Conservation (phyloP, 345 rosid species). For the Stellera chamaejasme region DNA sequence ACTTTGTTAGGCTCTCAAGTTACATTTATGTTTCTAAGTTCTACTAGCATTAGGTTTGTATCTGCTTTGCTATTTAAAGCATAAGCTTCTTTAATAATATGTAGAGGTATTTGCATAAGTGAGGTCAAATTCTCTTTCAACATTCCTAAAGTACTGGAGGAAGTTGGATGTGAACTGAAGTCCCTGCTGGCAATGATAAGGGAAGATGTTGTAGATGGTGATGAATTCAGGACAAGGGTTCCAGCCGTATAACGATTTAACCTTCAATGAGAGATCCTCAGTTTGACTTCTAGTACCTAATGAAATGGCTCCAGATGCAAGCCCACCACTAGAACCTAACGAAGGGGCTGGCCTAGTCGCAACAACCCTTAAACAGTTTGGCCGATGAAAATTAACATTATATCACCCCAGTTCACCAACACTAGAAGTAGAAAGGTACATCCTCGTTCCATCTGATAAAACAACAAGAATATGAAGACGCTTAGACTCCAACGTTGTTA, state of each 20-base stretch:
- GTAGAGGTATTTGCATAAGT: too few relatives aligned
- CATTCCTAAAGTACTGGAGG: constrained; percentile 45
- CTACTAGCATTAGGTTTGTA: constrained; percentile 86
- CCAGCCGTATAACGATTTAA: constrained; percentile 85
- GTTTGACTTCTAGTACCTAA: constrained; percentile 66
- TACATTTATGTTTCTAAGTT: too few relatives aligned
- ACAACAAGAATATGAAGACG: constrained; percentile 86
- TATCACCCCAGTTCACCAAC: constrained; percentile 73
- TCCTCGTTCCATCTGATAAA: constrained; percentile 93
- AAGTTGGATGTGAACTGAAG: constrained; percentile 64
- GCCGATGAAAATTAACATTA: constrained; percentile 40
- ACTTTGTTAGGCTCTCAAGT: too few relatives aligned
- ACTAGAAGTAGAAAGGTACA: constrained; percentile 83
- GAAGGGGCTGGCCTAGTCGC: constrained; percentile 94
- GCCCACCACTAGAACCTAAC: constrained; percentile 80
- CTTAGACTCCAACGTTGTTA: constrained; percentile 85
- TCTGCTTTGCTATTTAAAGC: too few relatives aligned
- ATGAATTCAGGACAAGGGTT: constrained; percentile 85
- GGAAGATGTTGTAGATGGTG: constrained; percentile 83
- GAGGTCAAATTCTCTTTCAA: too few relatives aligned
- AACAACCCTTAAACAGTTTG: constrained; percentile 86
- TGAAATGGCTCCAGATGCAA: constrained; percentile 77
- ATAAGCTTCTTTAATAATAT: too few relatives aligned
- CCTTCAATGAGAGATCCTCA: constrained; percentile 79
- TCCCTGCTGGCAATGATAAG: constrained; percentile 83